A percentile compares a stretch with the other conserved stretches of the same genome.
These are phyloP conservation scores for Starmerella cellae DNA, from an alignment of 805 yeast species.

Conservation along the genomic window DNA sequence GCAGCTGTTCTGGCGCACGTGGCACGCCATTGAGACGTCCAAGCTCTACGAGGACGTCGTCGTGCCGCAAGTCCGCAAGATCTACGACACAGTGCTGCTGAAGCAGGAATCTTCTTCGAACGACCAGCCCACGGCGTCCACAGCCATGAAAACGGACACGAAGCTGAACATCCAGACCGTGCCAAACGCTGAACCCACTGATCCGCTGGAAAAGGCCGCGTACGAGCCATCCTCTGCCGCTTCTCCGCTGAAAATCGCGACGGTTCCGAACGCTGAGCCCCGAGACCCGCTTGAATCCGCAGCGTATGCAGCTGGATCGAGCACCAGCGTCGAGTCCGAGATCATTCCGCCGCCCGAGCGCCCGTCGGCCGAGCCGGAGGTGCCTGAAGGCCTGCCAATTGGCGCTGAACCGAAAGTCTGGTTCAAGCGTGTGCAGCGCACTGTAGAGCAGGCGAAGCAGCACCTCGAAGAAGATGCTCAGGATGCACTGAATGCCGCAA, in stretches of 20 bases:
- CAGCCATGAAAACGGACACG: not conserved
- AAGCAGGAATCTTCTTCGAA: not conserved
- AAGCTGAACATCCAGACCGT: not conserved
- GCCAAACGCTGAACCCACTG: not conserved
- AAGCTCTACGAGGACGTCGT: slow-evolving; percentile 1
- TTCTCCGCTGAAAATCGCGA: not conserved
- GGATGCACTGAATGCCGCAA: slow-evolving; percentile 3
- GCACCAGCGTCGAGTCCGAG: not conserved
- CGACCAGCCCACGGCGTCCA: not conserved
- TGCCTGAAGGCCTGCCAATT: not conserved
- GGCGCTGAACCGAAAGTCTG: slow-evolving; percentile 5
- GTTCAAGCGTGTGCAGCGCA: slow-evolving; percentile 17
- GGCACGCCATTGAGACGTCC: slow-evolving; percentile 2
- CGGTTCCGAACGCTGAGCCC: not conserved
- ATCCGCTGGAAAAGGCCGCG: slow-evolving; percentile 1
- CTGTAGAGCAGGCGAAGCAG: slow-evolving; percentile 17
- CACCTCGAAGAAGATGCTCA: slow-evolving; percentile 18
- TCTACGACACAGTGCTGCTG: slow-evolving; percentile 3
- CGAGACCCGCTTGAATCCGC: not conserved
- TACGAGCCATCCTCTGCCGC: slow-evolving; percentile 3
- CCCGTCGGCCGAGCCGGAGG: not conserved
- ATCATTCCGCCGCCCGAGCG: not conserved
- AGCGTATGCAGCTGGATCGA: not conserved
- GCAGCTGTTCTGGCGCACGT: slow-evolving; percentile 2
- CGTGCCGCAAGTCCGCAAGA: slow-evolving; percentile 6